These are phyloP conservation scores for Cornus suecica DNA, from an alignment of 148 eudicot genomes.

Conservation along the genomic window DNA sequence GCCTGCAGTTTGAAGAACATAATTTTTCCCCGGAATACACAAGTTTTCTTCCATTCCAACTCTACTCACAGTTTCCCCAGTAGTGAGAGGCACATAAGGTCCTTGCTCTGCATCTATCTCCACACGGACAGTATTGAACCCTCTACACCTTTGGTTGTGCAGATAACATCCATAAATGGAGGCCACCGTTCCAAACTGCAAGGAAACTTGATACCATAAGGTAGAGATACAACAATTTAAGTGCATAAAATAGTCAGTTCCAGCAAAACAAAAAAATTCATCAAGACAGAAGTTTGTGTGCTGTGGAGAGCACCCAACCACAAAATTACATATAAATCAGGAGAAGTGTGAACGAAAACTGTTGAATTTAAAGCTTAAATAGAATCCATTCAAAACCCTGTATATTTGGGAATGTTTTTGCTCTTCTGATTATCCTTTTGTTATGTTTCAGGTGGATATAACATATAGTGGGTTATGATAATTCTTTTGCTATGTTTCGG, in stretches of 20 bases:
- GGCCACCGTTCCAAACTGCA: slow-evolving; percentile 54
- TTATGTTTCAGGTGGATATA: not conserved
- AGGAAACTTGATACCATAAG: slow-evolving; percentile 1
- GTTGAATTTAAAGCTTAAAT: too few species aligned
- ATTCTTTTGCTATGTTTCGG: not conserved
- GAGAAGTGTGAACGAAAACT: not conserved
- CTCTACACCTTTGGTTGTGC: slow-evolving; percentile 21
- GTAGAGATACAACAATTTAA: not conserved
- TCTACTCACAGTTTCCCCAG: slow-evolving; percentile 17
- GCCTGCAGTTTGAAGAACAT: slow-evolving; percentile 13
- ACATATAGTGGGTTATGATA: too few species aligned
- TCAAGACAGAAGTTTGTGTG: not conserved
- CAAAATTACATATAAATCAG: not conserved
- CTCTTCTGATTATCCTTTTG: not conserved
- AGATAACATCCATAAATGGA: slow-evolving; percentile 50
- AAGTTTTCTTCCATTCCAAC: slow-evolving; percentile 5
- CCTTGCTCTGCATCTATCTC: slow-evolving; percentile 37
- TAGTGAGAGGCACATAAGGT: slow-evolving; percentile 33
- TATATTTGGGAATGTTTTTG: not conserved
- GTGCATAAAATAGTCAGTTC: not conserved
- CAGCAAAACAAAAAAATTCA: not conserved
- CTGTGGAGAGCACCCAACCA: not conserved
- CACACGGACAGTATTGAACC: not conserved
- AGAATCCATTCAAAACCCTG: not conserved
- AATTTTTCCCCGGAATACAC: slow-evolving; percentile 11